Base-by-base conservation (phyloP, 140 eudicot genomes). In the Oenanthe javanica region DNA sequence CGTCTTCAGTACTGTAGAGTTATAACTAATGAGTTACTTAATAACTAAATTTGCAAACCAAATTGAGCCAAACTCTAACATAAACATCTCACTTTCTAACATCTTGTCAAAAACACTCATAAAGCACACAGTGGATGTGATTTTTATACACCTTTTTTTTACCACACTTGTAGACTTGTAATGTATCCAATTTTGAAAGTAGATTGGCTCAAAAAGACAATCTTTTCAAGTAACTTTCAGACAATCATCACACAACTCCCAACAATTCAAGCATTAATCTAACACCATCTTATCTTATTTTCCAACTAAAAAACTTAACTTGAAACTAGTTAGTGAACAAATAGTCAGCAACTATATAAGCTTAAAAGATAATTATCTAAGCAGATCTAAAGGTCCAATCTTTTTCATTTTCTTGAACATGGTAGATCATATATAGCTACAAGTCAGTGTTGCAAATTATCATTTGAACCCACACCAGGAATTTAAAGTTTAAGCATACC, bases 391-490 rank as follows among this genome's bases (percentile, higher is more conserved):
- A 70, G 13, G 49, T 36, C 38, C 23, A 15, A 71, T 40, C 25
- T 71, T 69, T 69, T 1, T 7, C n/a, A 49, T 38, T 31, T 71
- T 71, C 76, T 38, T 71, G 49, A 9, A 71, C 76, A 71, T 38
- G 49, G 48, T 6, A 71, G 75, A 71, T 3, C 46, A 18, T 36
- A 71, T 40, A 69, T 70, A 31, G 50, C 23, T 77, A 77, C n/a
- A 2, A 18, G 3, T 38, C 75, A 69, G 23, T 69, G 9, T 38
- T 69, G 43, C 46, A 40, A 40, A 52, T 77, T 36, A 12, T 55
- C 45, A 77, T 51, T 21, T 42, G 12, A 77, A 82, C 81, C 76
- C 84, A 83, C 49, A 79, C 18, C 82, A 70, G 70, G 64, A 81
- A 11, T 27, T 67, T 23, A 77, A 76, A 61, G 19, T 51, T 12